phyloP scores from a whole-genome alignment of 1,139 yeast species.

The Lodderomyces jiufengensis region DNA sequence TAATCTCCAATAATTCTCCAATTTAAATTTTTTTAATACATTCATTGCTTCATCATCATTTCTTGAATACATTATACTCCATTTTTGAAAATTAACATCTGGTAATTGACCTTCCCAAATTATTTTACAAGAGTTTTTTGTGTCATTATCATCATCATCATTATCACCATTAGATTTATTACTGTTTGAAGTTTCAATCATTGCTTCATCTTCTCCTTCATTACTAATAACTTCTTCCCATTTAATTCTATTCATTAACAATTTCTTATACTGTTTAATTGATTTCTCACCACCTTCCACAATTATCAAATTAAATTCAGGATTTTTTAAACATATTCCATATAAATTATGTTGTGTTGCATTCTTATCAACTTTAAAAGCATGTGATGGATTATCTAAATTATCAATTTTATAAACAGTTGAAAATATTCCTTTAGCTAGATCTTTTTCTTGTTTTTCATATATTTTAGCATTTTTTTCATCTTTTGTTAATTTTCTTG shows the following conservation, averaged over 20 bases:
- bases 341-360: conserved; percentile 67
- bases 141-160: neutral
- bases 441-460: conserved; percentile 42
- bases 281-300: conserved; percentile 71
- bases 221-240: conserved; percentile 67
- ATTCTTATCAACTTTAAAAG: conserved; percentile 71
- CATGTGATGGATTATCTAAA: conserved; percentile 61
- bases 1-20: conserved; percentile 62
- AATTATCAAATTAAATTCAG: conserved; percentile 55
- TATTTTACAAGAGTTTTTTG: conserved; percentile 45
- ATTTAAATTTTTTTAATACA: conserved; percentile 46
- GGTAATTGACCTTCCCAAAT: conserved; percentile 77
- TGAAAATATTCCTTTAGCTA: conserved; percentile 47
- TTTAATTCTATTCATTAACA: conserved; percentile 59
- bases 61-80: conserved; percentile 53
- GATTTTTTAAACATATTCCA: conserved; percentile 51
- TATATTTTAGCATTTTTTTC: conserved; percentile 50
- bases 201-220: conserved; percentile 5
- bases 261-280: conserved; percentile 57
- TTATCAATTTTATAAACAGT: conserved; percentile 57
- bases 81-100: conserved; percentile 52
- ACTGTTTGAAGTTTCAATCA: conserved; percentile 32
- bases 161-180: neutral
- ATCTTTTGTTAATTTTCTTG: conserved; percentile 59
- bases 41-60: conserved; percentile 55